Evolutionary conservation across 2,329 filamentous ascomycete genomes (phyloP).

Genomic region (Chaetomiaceae sp.): DNA sequence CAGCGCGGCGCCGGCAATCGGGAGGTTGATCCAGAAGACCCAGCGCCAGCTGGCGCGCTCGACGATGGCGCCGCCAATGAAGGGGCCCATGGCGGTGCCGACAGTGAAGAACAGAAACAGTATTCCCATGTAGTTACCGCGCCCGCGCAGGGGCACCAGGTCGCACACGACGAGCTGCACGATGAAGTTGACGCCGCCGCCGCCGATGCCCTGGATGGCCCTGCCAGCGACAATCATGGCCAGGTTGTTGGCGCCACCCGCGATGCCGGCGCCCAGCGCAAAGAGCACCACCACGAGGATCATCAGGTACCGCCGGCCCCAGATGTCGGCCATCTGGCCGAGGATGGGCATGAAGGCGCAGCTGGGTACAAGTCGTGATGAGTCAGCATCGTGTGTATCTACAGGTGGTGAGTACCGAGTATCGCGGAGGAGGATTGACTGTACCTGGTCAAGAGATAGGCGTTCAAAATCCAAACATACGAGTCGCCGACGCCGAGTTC

Average conservation of each 20-base stretch:
- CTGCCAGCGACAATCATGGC: neutral
- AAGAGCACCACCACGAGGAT: neutral
- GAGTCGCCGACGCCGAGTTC: neutral
- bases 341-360: too few relatives aligned
- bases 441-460: neutral
- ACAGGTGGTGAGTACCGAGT: too few relatives aligned
- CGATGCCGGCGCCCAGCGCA: neutral
- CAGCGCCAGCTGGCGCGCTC: slow-evolving; percentile 7
- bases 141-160: slow-evolving; percentile 12
- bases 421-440: neutral
- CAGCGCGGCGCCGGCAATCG: slow-evolving; percentile 7
- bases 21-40: slow-evolving; percentile 11
- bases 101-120: neutral
- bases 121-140: neutral
- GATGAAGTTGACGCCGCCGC: slow-evolving; percentile 31
- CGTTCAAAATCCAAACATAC: neutral
- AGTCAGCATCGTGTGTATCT: too few relatives aligned
- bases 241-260: neutral
- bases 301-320: neutral
- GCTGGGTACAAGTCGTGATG: too few relatives aligned
- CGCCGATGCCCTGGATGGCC: slow-evolving; percentile 39
- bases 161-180: slow-evolving; percentile 25
- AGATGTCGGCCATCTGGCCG: neutral
- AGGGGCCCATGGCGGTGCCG: neutral
- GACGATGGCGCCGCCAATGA: neutral